A percentile compares a stretch with the other conserved stretches of the same genome.
Evolutionary conservation across 2,329 filamentous ascomycete species (phyloP).

Genomic region (Domatiomyces globalis): DNA sequence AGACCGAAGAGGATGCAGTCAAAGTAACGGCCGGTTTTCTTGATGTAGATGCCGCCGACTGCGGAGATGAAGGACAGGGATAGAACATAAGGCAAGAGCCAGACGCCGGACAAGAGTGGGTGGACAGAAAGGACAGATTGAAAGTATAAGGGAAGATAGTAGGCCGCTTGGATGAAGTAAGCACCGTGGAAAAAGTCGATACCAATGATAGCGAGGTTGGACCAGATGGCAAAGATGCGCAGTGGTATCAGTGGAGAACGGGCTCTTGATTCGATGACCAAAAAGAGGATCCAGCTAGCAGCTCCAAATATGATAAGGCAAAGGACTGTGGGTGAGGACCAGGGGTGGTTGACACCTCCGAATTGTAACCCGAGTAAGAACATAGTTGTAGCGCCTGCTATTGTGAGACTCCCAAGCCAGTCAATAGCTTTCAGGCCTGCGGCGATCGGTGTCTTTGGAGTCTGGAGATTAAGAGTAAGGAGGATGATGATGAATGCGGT

Average conservation of each 20-base stretch:
- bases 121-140: slow-evolving; percentile 62
- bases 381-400: slow-evolving; percentile 69
- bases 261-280: no score
- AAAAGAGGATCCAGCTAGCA: no score
- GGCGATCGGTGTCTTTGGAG: slow-evolving; percentile 17
- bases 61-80: slow-evolving; percentile 57
- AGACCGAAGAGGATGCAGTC: slow-evolving; percentile 37
- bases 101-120: no score
- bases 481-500: no score
- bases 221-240: slow-evolving; percentile 46
- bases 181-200: slow-evolving; percentile 31
- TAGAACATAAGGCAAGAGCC: slow-evolving; percentile 56
- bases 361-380: slow-evolving; percentile 71
- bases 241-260: no score
- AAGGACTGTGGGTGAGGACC: slow-evolving; percentile 58
- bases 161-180: slow-evolving; percentile 12
- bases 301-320: slow-evolving; percentile 56
- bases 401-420: slow-evolving; percentile 44
- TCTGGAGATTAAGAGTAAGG: slow-evolving; percentile 40
- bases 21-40: slow-evolving; percentile 54
- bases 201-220: slow-evolving; percentile 44
- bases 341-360: slow-evolving; percentile 60
- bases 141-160: slow-evolving; percentile 74
- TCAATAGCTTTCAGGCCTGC: slow-evolving; percentile 36
- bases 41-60: slow-evolving; percentile 50